Conservation (phyloP, 139 green algal species). For the Axilococcus clingmanii region DNA sequence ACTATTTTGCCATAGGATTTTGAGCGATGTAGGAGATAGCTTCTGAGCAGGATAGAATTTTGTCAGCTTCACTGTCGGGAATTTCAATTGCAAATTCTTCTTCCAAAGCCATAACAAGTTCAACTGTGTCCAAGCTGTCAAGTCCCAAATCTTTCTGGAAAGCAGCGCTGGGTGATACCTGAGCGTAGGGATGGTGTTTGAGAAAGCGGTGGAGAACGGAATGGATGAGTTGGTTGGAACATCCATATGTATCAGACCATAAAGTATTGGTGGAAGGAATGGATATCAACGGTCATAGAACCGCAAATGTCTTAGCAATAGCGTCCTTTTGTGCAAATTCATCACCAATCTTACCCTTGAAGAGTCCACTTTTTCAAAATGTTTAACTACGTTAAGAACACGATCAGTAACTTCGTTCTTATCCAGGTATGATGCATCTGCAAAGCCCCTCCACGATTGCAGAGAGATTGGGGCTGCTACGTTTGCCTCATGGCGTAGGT, state of each 20-base stretch:
- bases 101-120: slow-evolving; percentile 99
- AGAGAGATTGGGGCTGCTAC: slow-evolving; percentile 5
- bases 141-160: slow-evolving; percentile 96
- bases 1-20: slow-evolving; percentile 75
- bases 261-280: not conserved
- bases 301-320: no score
- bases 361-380: slow-evolving; percentile 96
- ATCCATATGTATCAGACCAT: not conserved
- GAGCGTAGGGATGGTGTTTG: not conserved
- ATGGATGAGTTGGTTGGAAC: not conserved
- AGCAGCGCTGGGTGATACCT: slow-evolving; percentile 61
- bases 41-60: slow-evolving; percentile 80
- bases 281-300: no score
- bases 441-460: slow-evolving; percentile 30
- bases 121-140: slow-evolving; percentile 95
- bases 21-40: slow-evolving; percentile 86
- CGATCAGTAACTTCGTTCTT: slow-evolving; percentile 86
- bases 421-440: slow-evolving; percentile 69
- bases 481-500: slow-evolving; percentile 2
- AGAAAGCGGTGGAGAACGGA: not conserved
- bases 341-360: slow-evolving; percentile 60
- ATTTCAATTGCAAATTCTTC: slow-evolving; percentile 99
- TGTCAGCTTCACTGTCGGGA: slow-evolving; percentile 95
- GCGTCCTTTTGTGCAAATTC: not conserved
- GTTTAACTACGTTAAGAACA: slow-evolving; percentile 88